These are phyloP conservation scores for Aspergillus fischeri DNA, from an alignment of 2,329 filamentous ascomycete genomes.

Conservation along the genomic window DNA sequence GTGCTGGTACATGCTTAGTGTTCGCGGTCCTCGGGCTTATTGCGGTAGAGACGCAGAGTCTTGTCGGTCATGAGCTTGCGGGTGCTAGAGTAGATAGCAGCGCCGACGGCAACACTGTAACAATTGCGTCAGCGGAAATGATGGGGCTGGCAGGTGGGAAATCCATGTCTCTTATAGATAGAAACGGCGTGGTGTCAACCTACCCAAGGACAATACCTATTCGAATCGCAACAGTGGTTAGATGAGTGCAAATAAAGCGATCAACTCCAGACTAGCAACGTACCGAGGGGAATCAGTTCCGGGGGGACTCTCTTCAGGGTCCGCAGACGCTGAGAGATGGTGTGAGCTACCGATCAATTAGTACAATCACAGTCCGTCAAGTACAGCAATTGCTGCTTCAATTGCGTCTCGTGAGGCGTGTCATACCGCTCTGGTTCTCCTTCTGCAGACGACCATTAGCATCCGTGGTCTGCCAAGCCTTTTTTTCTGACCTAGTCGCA, in stretches of 20 bases:
- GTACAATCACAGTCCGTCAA: constrained; percentile 9
- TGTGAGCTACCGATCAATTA: constrained; percentile 66
- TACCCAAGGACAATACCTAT: constrained; percentile 82
- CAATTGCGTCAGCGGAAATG: constrained; percentile 17
- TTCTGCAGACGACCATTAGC: constrained; percentile 51
- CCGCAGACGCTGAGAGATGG: constrained; percentile 90
- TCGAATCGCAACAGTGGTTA: constrained; percentile 21
- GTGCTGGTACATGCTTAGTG: constrained; percentile 36
- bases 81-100: constrained; percentile 74
- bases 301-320: constrained; percentile 84
- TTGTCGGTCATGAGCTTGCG: constrained; percentile 86
- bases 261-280: constrained; percentile 31
- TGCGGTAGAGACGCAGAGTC: constrained; percentile 80
- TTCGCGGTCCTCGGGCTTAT: constrained; percentile 48
- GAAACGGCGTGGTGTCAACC: constrained; percentile 34
- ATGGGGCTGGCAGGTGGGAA: constrained; percentile 10
- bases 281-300: constrained; percentile 93
- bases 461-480: constrained; percentile 17
- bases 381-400: constrained; percentile 1
- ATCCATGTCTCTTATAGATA: constrained; percentile 8
- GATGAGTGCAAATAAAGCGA: constrained; percentile 16
- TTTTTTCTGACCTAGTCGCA: constrained; percentile 15
- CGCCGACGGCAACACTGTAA: constrained; percentile 62
- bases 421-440: constrained; percentile 60
- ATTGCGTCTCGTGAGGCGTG: constrained; percentile 7